Conservation (phyloP, 73 alveolate species). For the Blepharisma stoltei region DNA sequence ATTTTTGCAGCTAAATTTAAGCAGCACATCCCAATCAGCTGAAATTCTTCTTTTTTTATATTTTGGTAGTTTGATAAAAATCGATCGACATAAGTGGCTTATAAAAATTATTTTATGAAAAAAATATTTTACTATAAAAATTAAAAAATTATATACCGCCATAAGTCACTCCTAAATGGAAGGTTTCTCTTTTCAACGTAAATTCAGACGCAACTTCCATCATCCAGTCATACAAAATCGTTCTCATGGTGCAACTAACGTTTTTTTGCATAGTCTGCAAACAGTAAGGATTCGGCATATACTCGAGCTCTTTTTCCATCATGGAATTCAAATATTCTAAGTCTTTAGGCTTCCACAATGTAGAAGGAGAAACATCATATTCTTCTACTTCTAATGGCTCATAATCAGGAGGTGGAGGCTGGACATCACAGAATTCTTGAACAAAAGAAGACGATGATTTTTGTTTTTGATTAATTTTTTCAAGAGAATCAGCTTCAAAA, state of each 20-base stretch:
- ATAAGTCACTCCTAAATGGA: conserved; percentile 64
- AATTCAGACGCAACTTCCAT: conserved; percentile 95
- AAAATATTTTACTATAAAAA: too few relatives aligned
- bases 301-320: conserved; percentile 15
- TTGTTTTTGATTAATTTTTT: not conserved
- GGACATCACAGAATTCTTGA: not conserved
- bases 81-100: conserved; percentile 76
- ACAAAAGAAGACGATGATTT: not conserved
- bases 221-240: conserved; percentile 92
- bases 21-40: conserved; percentile 81
- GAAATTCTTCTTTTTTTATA: conserved; percentile 66
- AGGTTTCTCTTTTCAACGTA: conserved; percentile 80
- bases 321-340: not conserved
- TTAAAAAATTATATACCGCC: too few relatives aligned
- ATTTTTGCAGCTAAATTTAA: conserved; percentile 85
- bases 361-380: conserved; percentile 26
- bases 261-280: conserved; percentile 34
- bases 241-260: conserved; percentile 72
- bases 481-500: not conserved
- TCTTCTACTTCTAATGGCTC: conserved; percentile 22
- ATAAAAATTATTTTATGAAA: too few relatives aligned
- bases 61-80: conserved; percentile 53
- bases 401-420: not conserved
- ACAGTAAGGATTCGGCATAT: conserved; percentile 21
- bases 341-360: not conserved